A percentile compares a stretch with the other conserved stretches of the same genome.
These are phyloP conservation scores for Halophytophthora batemanensis DNA, from an alignment of 352 stramenopile species.

Conservation along the genomic window DNA sequence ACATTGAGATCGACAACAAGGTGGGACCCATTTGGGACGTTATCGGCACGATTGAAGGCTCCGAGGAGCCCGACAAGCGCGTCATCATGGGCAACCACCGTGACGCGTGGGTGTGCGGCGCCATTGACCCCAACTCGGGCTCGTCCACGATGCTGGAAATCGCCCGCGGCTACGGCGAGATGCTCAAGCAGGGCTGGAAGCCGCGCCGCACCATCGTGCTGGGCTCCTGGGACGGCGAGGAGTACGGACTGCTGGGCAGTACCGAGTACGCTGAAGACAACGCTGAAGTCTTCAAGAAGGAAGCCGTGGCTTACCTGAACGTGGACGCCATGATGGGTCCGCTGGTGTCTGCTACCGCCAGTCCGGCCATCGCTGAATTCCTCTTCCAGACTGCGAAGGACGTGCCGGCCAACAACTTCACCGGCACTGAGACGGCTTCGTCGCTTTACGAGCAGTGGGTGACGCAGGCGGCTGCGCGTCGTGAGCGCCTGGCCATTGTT, in stretches of 20 bases:
- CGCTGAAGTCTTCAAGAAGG: constrained; percentile 34
- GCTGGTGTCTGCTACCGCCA: constrained; percentile 42
- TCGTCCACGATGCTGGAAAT: constrained; percentile 77
- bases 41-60: constrained; percentile 32
- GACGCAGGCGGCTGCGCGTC: constrained; percentile 4
- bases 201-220: constrained; percentile 65
- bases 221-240: constrained; percentile 78
- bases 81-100: constrained; percentile 86
- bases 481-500: constrained; percentile 8
- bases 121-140: constrained; percentile 82
- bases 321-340: constrained; percentile 70
- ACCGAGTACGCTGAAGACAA: constrained; percentile 83
- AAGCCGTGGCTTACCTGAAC: constrained; percentile 85
- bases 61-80: constrained; percentile 32
- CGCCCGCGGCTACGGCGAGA: constrained; percentile 48
- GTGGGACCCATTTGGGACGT: constrained; percentile 74
- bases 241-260: constrained; percentile 74
- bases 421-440: constrained; percentile 21
- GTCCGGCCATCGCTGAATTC: constrained; percentile 59
- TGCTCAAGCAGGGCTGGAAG: constrained; percentile 62
- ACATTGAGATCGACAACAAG: constrained; percentile 54
- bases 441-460: constrained; percentile 35
- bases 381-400: constrained; percentile 41
- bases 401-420: constrained; percentile 50
- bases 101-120: constrained; percentile 89